phyloP scores from a whole-genome alignment of 805 yeast species.

The Candida wancherniae region DNA sequence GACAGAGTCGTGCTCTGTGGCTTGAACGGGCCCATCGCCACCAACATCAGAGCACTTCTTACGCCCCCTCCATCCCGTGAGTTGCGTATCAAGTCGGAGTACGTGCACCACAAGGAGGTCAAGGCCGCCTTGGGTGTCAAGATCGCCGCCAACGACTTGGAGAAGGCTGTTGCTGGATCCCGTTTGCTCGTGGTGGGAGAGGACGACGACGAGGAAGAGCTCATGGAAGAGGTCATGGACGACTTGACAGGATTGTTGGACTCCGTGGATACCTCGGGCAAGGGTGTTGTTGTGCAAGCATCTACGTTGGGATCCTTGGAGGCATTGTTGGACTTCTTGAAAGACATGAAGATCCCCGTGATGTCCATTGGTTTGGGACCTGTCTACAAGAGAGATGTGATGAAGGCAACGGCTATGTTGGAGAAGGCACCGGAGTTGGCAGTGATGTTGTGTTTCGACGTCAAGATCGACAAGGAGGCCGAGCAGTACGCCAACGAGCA shows the following conservation, averaged over 20 bases:
- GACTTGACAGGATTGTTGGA: conserved; percentile 92
- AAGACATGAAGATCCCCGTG: conserved; percentile 98
- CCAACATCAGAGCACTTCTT: conserved; percentile 89
- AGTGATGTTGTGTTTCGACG: conserved; percentile 98
- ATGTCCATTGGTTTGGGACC: conserved; percentile 99
- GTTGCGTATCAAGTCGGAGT: conserved; percentile 93
- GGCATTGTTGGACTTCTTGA: conserved; percentile 93
- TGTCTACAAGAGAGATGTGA: conserved; percentile 94
- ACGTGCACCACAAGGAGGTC: conserved; percentile 94
- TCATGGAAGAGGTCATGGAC: conserved; percentile 98
- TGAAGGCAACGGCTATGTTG: conserved; percentile 95
- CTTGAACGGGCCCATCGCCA: conserved; percentile 96
- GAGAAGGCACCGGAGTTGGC: conserved; percentile 95
- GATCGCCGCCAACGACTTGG: conserved; percentile 96
- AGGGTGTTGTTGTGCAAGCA: conserved; percentile 98
- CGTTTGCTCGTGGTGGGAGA: conserved; percentile 91
- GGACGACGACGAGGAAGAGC: conserved; percentile 95
- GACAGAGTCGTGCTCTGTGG: conserved; percentile 96
- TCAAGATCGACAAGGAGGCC: conserved; percentile 94
- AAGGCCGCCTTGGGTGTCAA: conserved; percentile 99
- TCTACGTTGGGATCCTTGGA: conserved; percentile 97
- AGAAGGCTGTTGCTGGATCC: conserved; percentile 99
- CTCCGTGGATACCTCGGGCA: conserved; percentile 90
- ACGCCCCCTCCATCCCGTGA: conserved; percentile 98
- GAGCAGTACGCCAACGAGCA: conserved; percentile 96